These are phyloP conservation scores for Colletotrichum tropicicola DNA, from an alignment of 2,329 filamentous ascomycete genomes.

Conservation along the genomic window DNA sequence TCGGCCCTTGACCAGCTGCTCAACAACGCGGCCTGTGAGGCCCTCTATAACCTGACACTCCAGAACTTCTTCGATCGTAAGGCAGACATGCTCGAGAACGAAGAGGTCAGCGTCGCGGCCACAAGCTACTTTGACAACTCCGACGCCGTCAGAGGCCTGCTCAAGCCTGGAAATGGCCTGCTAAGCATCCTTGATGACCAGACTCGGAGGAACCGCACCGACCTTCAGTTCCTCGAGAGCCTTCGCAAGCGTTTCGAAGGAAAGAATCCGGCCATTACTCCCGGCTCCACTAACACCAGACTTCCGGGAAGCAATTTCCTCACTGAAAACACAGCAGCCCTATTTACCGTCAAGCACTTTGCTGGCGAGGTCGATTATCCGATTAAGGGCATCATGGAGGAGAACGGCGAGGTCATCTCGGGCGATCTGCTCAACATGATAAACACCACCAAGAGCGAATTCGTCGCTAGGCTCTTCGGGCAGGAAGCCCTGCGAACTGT, in stretches of 20 bases:
- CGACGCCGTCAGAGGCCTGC: constrained; percentile 88
- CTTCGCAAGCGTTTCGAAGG: constrained; percentile 92
- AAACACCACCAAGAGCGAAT: constrained; percentile 86
- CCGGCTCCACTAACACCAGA: constrained; percentile 77
- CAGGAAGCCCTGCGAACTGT: constrained; percentile 93
- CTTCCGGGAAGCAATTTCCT: constrained; percentile 90
- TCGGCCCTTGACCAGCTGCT: constrained; percentile 92
- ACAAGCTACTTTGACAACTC: constrained; percentile 99
- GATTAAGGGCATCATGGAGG: constrained; percentile 86
- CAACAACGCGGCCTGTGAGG: constrained; percentile 93
- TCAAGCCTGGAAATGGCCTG: constrained; percentile 93
- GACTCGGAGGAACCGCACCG: constrained; percentile 86
- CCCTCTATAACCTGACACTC: constrained; percentile 90
- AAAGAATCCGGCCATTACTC: constrained; percentile 90
- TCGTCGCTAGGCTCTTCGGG: constrained; percentile 91
- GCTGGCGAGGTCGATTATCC: constrained; percentile 97
- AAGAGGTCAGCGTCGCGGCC: constrained; percentile 88
- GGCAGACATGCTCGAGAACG: constrained; percentile 90
- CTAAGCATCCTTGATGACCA: constrained; percentile 97
- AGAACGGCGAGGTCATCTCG: constrained; percentile 95
- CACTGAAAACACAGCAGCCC: constrained; percentile 80
- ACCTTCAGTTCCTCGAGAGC: constrained; percentile 90
- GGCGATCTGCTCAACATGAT: constrained; percentile 96
- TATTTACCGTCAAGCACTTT: constrained; percentile 94
- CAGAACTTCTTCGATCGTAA: constrained; percentile 97